Percentiles rank a stretch among this genome's conserved stretches.
Evolutionary conservation across 495 filamentous ascomycete genomes (phyloP).

Genomic region (Saxispiralis lemnorum): DNA sequence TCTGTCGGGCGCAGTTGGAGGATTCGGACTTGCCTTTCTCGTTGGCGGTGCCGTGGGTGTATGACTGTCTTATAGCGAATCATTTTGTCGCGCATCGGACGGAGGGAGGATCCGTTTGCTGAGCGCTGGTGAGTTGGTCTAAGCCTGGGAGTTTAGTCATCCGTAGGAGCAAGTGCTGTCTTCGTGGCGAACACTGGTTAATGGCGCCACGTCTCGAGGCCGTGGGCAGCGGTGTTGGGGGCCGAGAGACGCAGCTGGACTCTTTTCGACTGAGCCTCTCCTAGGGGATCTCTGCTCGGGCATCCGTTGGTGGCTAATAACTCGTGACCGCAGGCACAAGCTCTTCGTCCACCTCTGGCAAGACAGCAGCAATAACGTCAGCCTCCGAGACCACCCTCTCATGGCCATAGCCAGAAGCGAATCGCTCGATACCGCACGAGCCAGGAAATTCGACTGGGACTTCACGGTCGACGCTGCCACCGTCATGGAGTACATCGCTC

Average conservation of each 20-base stretch:
- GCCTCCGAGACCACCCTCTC: conserved; percentile 1
- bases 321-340: conserved; percentile 4
- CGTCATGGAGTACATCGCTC: conserved; percentile 2
- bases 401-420: background rate
- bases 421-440: conserved; percentile 2
- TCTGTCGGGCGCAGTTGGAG: conserved; percentile 28
- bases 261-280: too few relatives aligned
- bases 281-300: too few relatives aligned
- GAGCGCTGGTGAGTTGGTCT: conserved; percentile 1
- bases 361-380: conserved; percentile 2
- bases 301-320: background rate
- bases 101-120: conserved; percentile 1
- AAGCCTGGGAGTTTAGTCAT: too few relatives aligned
- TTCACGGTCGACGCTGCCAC: background rate
- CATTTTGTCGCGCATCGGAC: conserved; percentile 20
- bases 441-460: conserved; percentile 6
- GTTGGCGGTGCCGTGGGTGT: conserved; percentile 22
- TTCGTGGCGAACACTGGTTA: too few relatives aligned
- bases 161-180: too few relatives aligned
- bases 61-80: conserved; percentile 22
- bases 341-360: conserved; percentile 7
- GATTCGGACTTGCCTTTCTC: conserved; percentile 24
- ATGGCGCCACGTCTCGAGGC: too few relatives aligned
- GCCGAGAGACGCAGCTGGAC: too few relatives aligned
- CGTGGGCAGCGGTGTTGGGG: too few relatives aligned